Base-by-base conservation (phyloP, 2,329 filamentous ascomycete genomes). In the Biscogniauxia mediterranea region DNA sequence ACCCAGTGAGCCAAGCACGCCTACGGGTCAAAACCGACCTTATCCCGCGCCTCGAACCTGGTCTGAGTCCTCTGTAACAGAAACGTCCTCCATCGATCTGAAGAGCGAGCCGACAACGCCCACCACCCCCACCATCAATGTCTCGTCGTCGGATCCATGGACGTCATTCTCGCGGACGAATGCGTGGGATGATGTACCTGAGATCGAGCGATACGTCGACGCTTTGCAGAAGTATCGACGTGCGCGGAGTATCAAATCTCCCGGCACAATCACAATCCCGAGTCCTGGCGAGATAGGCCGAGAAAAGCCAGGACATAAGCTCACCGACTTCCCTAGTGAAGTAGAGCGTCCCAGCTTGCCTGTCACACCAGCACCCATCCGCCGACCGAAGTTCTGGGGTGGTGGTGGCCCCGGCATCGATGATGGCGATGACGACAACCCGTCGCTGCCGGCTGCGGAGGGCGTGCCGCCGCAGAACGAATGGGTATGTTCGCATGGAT, bases 141-240 rank as follows among this genome's bases (percentile, higher is more conserved):
- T 79, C 60, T 78, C 76, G 21, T 72, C 81, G 46, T 78, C 84
- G 55, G 82, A 89, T 69, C 83, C 87, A 20, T 96, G 91, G 91
- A 84, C 86, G 64, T 83, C 83, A 54, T 97, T 90, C 74, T 81
- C 86, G n/a, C 84, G 87, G 54, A 85, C 82, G 56, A 99, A 98
- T 75, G 93, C 92, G 17, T 99, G 95, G 95, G 95, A 99, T 70
- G 91, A 92, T 57, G 85, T 96, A 57, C 91, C 91, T 13, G 90
- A 92, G 66, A 99, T 99, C 69, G 88, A 92, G 70, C 85, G 86
- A 65, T 99, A 97, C 73, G 91, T 98, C 58, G 90, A 91, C 65
- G 83, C 86, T 57, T 80, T 96, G 59, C 87, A 90, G 69, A 87
- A 88, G 73, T 83, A 85, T 71, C 78, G 76, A 55, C 78, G 79